Evolutionary conservation across 306 rosid genomes (phyloP).

Genomic region (Cicer chorassanicum): DNA sequence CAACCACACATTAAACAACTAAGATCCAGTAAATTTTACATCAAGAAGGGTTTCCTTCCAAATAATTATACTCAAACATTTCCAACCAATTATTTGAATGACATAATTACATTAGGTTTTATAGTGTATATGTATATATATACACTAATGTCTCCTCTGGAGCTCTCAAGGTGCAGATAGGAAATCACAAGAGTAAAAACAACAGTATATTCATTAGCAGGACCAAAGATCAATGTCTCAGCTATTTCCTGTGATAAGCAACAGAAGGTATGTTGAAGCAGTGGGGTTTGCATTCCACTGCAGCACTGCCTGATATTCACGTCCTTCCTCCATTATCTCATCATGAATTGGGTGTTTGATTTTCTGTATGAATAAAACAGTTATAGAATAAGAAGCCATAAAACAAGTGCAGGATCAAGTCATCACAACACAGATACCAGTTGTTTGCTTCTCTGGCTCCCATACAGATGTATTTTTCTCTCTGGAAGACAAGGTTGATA

Average conservation of each 20-base stretch:
- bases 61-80: conserved; percentile 51
- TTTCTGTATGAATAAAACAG: conserved; percentile 51
- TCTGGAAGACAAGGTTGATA: neutral
- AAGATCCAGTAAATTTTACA: conserved; percentile 51
- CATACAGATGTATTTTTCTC: neutral
- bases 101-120: conserved; percentile 45
- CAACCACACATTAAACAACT: conserved; percentile 48
- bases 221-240: conserved; percentile 33
- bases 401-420: conserved; percentile 17
- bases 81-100: conserved; percentile 52
- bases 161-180: conserved; percentile 43
- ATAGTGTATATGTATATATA: conserved; percentile 44
- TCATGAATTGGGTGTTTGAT: conserved; percentile 50
- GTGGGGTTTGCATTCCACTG: conserved; percentile 34
- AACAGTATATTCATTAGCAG: conserved; percentile 33
- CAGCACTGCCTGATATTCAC: conserved; percentile 25
- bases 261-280: conserved; percentile 10
- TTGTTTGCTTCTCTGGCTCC: conserved; percentile 2
- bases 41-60: conserved; percentile 59
- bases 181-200: conserved; percentile 42
- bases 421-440: conserved; percentile 15
- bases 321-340: conserved; percentile 24
- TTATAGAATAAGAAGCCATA: conserved; percentile 11
- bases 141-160: conserved; percentile 47
- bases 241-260: conserved; percentile 37